These are phyloP conservation scores for Fagopyrum homotropicum DNA, from an alignment of 148 eudicot species.

Conservation along the genomic window DNA sequence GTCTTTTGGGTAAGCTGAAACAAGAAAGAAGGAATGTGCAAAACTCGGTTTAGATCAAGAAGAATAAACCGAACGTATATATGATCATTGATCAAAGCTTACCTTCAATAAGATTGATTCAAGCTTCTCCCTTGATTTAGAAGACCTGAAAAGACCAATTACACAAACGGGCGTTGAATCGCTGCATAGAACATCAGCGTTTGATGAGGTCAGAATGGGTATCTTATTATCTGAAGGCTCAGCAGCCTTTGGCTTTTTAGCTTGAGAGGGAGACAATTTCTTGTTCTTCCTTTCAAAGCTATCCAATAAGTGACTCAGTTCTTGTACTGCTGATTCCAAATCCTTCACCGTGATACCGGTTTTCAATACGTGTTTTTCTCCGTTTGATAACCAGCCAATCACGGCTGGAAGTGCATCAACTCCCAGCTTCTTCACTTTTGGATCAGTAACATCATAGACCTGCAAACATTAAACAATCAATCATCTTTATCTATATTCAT, in stretches of 20 bases:
- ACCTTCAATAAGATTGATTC: constrained; percentile 51
- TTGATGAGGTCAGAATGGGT: constrained; percentile 51
- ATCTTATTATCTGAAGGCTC: constrained; percentile 43
- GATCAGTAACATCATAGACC: constrained; percentile 71
- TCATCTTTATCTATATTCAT: background rate
- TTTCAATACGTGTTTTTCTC: constrained; percentile 61
- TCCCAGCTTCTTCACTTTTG: constrained; percentile 47
- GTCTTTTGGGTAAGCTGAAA: constrained; percentile 73
- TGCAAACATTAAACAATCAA: constrained; percentile 14
- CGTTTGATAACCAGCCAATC: constrained; percentile 83
- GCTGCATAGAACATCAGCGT: constrained; percentile 57
- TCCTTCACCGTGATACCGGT: constrained; percentile 76
- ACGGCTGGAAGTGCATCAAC: constrained; percentile 79
- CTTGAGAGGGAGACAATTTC: constrained; percentile 35
- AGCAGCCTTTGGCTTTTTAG: constrained; percentile 37
- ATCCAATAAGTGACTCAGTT: constrained; percentile 57
- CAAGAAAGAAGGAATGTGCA: background rate
- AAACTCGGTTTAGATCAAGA: background rate
- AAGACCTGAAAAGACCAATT: constrained; percentile 73
- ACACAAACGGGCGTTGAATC: constrained; percentile 74
- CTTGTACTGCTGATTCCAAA: constrained; percentile 72
- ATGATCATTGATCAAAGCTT: constrained; percentile 19
- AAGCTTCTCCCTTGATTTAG: constrained; percentile 44
- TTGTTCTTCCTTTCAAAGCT: constrained; percentile 67
- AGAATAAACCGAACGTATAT: background rate